phyloP scores from a whole-genome alignment of 495 filamentous ascomycete genomes.

The Trichoderma asperelloides region DNA sequence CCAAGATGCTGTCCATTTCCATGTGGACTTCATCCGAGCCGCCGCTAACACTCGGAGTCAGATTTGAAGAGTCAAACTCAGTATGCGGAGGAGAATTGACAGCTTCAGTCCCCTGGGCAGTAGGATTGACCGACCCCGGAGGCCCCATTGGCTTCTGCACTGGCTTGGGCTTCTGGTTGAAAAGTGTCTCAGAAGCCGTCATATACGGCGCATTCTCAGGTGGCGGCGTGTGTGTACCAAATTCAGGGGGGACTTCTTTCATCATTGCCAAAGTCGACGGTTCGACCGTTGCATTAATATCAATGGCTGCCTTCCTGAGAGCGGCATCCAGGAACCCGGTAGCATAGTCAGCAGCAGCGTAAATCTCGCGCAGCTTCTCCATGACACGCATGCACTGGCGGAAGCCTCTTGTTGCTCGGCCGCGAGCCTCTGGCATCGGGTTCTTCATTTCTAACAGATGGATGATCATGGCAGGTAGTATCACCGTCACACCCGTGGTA shows the following conservation, averaged over 20 bases:
- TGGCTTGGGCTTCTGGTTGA: constrained; percentile 12
- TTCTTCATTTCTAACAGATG: constrained; percentile 85
- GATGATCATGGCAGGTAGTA: constrained; percentile 84
- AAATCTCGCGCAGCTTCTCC: constrained; percentile 69
- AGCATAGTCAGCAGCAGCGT: constrained; percentile 79
- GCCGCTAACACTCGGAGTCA: constrained; percentile 25
- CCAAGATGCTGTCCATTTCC: constrained; percentile 13
- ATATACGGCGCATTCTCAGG: constrained; percentile 31
- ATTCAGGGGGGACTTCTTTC: neutral
- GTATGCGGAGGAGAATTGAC: constrained; percentile 25
- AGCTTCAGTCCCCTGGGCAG: neutral
- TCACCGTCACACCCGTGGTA: constrained; percentile 79
- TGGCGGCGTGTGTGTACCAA: constrained; percentile 26
- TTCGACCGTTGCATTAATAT: constrained; percentile 16
- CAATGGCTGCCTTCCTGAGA: constrained; percentile 68
- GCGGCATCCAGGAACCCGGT: constrained; percentile 79
- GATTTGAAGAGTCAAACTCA: constrained; percentile 16
- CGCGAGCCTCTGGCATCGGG: constrained; percentile 55
- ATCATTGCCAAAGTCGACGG: constrained; percentile 2
- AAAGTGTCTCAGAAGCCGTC: constrained; percentile 19
- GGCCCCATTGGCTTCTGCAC: constrained; percentile 6
- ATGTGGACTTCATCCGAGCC: constrained; percentile 15
- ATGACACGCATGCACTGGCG: constrained; percentile 80
- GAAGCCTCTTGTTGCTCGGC: constrained; percentile 65
- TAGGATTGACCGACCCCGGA: constrained; percentile 13